phyloP scores from a whole-genome alignment of 2,329 filamentous ascomycete species.

The Cordyceps tenuipes region DNA sequence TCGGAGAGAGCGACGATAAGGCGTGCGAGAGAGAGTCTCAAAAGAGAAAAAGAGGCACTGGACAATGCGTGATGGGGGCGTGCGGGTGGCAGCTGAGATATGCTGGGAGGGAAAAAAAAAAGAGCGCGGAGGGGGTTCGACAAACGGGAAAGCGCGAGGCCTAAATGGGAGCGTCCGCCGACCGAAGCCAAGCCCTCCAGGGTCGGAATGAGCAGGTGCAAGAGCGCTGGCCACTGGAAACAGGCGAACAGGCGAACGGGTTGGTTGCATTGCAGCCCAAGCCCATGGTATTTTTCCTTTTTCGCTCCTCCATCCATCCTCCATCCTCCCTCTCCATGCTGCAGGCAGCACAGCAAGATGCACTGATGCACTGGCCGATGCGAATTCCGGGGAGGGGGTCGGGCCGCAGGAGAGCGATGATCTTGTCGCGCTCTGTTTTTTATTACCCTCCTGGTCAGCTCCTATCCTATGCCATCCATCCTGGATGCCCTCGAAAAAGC shows the following conservation, averaged over 20 bases:
- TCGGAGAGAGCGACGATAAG: too few species aligned
- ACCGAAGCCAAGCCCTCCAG: not conserved
- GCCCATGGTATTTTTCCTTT: not conserved
- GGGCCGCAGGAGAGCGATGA: not conserved
- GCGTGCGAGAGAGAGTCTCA: too few species aligned
- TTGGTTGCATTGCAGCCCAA: not conserved
- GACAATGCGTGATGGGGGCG: too few species aligned
- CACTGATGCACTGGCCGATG: slow-evolving; percentile 6
- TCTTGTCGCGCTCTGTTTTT: not conserved
- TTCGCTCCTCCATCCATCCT: not conserved
- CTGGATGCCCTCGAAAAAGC: not conserved
- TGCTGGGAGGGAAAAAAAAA: not conserved
- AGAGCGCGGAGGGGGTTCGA: not conserved
- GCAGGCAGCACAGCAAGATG: not conserved
- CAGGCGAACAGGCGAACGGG: too few species aligned
- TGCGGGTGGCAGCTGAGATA: too few species aligned
- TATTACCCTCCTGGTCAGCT: not conserved
- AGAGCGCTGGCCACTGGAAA: too few species aligned
- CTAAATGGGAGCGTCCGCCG: slow-evolving; percentile 2
- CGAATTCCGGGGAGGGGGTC: not conserved
- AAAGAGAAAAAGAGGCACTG: too few species aligned
- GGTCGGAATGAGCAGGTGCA: not conserved
- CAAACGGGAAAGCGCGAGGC: not conserved
- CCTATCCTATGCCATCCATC: too few species aligned
- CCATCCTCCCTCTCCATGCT: too few species aligned